Evolutionary conservation across 2,329 filamentous ascomycete genomes (phyloP).

Genomic region (Didymella keratinophila): DNA sequence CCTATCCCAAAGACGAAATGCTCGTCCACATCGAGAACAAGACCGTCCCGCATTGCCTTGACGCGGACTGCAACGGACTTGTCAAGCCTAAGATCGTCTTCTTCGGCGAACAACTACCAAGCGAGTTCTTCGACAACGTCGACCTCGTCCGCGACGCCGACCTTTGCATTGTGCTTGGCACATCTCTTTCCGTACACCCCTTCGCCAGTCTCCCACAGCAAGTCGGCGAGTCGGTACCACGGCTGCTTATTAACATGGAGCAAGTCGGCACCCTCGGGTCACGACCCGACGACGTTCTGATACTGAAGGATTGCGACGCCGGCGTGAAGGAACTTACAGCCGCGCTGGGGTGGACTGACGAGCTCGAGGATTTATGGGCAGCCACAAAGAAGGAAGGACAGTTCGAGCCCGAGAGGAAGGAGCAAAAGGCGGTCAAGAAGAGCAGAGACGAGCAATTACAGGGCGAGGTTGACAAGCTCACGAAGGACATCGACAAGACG

Average conservation of each 20-base stretch:
- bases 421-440: conserved; percentile 55
- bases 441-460: conserved; percentile 64
- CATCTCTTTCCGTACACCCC: conserved; percentile 85
- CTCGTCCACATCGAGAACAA: conserved; percentile 70
- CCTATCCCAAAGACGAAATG: conserved; percentile 79
- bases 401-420: conserved; percentile 33
- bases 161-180: conserved; percentile 85
- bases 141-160: conserved; percentile 68
- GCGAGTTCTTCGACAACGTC: conserved; percentile 68
- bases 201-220: conserved; percentile 82
- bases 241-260: conserved; percentile 88
- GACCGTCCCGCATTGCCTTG: conserved; percentile 73
- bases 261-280: conserved; percentile 79
- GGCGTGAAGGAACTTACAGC: conserved; percentile 81
- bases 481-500: conserved; percentile 65
- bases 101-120: conserved; percentile 79
- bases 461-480: conserved; percentile 66
- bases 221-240: conserved; percentile 68
- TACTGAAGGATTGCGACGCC: conserved; percentile 82
- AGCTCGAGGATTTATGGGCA: conserved; percentile 80
- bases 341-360: conserved; percentile 83
- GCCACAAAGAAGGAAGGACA: conserved; percentile 61
- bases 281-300: conserved; percentile 81
- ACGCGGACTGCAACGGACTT: conserved; percentile 71
- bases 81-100: conserved; percentile 97